Evolutionary conservation across 306 rosid species (phyloP).

Genomic region (Corylus avellana): DNA sequence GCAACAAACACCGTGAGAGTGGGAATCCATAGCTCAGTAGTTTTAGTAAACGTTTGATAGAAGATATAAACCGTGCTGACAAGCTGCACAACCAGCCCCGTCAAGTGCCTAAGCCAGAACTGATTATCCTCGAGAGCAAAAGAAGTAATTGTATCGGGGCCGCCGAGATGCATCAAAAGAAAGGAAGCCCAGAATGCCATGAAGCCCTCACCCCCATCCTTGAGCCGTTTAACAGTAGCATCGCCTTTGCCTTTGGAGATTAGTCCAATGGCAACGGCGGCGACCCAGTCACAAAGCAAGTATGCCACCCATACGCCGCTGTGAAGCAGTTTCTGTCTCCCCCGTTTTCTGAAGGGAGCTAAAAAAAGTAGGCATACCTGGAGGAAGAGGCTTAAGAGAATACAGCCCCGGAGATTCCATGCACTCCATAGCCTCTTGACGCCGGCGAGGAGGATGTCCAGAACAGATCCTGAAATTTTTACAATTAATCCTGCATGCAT

Average conservation of each 20-base stretch:
- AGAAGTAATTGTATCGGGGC: constrained; percentile 39
- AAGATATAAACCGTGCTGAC: constrained; percentile 15
- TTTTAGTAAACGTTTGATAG: constrained; percentile 1
- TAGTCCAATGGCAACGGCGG: constrained; percentile 28
- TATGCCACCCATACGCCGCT: constrained; percentile 24
- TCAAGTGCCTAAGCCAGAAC: constrained; percentile 37
- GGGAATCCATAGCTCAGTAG: constrained; percentile 12
- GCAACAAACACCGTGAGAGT: constrained; percentile 17
- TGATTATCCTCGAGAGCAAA: constrained; percentile 41
- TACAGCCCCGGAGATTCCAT: constrained; percentile 17
- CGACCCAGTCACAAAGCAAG: constrained; percentile 36
- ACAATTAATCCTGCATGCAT: too few relatives aligned
- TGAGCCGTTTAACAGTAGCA: too few relatives aligned
- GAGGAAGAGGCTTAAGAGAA: constrained; percentile 20
- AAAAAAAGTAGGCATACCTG: background rate
- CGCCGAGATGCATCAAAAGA: constrained; percentile 40
- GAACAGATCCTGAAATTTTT: too few relatives aligned
- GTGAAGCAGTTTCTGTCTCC: constrained; percentile 10
- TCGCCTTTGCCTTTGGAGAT: constrained; percentile 22
- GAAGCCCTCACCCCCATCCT: background rate
- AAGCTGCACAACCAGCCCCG: constrained; percentile 21
- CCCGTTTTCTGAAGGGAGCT: constrained; percentile 16
- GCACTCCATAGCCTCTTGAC: constrained; percentile 6
- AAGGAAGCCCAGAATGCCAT: constrained; percentile 35
- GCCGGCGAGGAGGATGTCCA: background rate